phyloP scores from a whole-genome alignment of 305 asterid genomes.

The Lippia alba region DNA sequence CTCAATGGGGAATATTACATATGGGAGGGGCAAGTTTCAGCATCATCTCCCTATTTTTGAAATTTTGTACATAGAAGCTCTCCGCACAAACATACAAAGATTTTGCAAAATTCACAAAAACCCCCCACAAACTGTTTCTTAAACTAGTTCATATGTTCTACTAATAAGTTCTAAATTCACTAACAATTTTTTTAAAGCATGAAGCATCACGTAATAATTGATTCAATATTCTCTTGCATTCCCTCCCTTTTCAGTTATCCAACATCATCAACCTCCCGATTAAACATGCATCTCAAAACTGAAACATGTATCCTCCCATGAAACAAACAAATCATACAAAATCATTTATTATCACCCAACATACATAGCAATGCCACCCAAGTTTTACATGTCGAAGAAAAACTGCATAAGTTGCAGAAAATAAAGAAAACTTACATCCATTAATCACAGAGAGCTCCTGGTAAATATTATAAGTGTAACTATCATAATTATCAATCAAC shows the following conservation, averaged over 20 bases:
- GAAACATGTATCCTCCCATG: background rate
- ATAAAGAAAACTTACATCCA: conserved; percentile 67
- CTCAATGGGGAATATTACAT: too few relatives aligned
- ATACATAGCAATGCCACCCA: conserved; percentile 6
- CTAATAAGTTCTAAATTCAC: background rate
- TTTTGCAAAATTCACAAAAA: background rate
- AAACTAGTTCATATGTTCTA: background rate
- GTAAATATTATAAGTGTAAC: conserved; percentile 92
- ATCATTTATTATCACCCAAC: background rate
- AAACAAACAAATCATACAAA: conserved; percentile 3
- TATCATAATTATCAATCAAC: conserved; percentile 94
- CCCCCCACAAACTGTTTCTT: background rate
- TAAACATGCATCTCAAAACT: background rate
- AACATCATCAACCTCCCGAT: background rate
- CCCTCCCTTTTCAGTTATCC: background rate
- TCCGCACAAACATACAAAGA: background rate
- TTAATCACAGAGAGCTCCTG: conserved; percentile 89
- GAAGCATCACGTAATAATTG: background rate
- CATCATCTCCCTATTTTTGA: background rate
- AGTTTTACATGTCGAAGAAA: conserved; percentile 7
- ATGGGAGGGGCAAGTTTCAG: background rate
- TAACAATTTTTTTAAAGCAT: background rate
- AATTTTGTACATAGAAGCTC: background rate
- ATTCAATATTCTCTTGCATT: background rate
- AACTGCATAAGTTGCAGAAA: conserved; percentile 7